These are phyloP conservation scores for Ceratocystis variospora DNA, from an alignment of 2,329 filamentous ascomycete genomes.

Conservation along the genomic window DNA sequence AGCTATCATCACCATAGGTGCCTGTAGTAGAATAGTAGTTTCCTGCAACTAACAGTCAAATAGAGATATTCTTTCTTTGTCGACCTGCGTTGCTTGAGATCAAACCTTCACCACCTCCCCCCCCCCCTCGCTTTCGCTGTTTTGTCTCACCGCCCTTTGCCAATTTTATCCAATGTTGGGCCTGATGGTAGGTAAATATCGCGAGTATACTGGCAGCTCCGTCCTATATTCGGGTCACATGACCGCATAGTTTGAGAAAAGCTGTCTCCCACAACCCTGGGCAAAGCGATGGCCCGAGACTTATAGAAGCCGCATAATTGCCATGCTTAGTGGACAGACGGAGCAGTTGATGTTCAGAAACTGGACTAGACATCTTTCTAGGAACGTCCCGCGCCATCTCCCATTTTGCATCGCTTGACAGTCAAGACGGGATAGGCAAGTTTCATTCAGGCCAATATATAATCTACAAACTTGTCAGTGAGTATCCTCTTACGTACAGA, in stretches of 20 bases:
- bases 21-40: background rate
- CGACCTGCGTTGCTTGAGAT: background rate
- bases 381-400: background rate
- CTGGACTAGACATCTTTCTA: background rate
- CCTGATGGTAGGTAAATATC: background rate
- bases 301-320: background rate
- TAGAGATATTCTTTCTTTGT: background rate
- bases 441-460: background rate
- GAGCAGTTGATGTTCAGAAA: background rate
- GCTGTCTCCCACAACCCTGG: background rate
- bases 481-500: background rate
- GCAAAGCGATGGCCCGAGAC: background rate
- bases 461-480: background rate
- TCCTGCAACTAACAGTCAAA: background rate
- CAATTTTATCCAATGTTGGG: background rate
- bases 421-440: background rate
- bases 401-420: background rate
- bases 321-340: background rate
- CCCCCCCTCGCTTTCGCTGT: background rate
- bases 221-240: background rate
- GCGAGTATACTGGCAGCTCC: background rate
- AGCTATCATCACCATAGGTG: background rate
- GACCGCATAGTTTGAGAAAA: background rate
- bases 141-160: background rate
- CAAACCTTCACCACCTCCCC: too few relatives aligned